These are phyloP conservation scores for Aspergillus tubingensis DNA, from an alignment of 2,329 filamentous ascomycete genomes.

Conservation along the genomic window DNA sequence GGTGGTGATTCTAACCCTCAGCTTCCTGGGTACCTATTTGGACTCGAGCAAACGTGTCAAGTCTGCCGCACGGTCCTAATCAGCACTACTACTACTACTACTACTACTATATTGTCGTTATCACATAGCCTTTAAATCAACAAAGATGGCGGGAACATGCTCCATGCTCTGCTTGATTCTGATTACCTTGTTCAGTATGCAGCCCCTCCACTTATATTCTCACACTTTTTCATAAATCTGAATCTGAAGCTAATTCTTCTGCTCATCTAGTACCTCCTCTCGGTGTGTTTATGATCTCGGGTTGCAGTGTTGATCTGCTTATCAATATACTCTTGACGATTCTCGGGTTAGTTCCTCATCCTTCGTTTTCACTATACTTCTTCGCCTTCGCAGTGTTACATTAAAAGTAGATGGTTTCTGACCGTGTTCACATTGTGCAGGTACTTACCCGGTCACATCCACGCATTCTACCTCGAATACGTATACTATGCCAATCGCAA, in stretches of 20 bases:
- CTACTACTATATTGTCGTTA: no score
- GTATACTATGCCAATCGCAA: slow-evolving; percentile 72
- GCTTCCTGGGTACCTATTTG: slow-evolving; percentile 25
- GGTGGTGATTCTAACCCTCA: slow-evolving; percentile 29
- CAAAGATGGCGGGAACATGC: slow-evolving; percentile 35
- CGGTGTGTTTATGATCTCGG: slow-evolving; percentile 65
- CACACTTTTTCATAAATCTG: no score
- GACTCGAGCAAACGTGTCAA: slow-evolving; percentile 20
- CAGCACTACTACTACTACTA: not conserved
- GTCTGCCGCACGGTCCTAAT: not conserved
- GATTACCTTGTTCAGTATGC: slow-evolving; percentile 50
- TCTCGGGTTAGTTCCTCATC: slow-evolving; percentile 53
- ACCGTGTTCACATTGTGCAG: slow-evolving; percentile 36
- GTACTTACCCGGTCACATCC: slow-evolving; percentile 76
- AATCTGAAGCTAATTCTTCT: not conserved
- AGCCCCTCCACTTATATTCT: not conserved
- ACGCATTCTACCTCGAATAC: slow-evolving; percentile 81
- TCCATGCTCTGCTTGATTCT: slow-evolving; percentile 49
- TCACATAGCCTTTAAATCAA: not conserved
- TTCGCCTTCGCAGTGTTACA: not conserved
- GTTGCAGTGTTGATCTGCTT: slow-evolving; percentile 65
- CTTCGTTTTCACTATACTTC: no score
- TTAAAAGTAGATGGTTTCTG: not conserved
- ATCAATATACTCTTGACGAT: slow-evolving; percentile 69
- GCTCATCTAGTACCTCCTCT: slow-evolving; percentile 61